Conservation (phyloP, 768 basidiomycete species). For the Pleurotus salmoneostramineus region DNA sequence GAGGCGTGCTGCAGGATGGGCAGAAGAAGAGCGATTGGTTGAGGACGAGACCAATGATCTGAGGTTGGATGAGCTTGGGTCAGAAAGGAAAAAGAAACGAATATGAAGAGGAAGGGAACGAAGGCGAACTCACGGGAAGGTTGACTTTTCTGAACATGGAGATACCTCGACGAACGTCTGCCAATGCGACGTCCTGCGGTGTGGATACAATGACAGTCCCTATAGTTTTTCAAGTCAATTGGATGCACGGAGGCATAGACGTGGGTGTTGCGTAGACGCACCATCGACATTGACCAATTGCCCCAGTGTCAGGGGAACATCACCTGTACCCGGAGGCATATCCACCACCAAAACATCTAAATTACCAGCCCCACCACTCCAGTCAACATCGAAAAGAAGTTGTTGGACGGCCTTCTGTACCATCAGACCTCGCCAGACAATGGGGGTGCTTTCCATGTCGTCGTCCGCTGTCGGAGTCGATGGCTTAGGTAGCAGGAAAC, state of each 20-base stretch:
- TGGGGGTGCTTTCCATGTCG: conserved; percentile 64
- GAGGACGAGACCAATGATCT: conserved; percentile 86
- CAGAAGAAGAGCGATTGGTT: conserved; percentile 88
- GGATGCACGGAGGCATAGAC: not conserved
- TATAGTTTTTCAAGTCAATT: conserved; percentile 23
- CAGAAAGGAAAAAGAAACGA: conserved; percentile 19
- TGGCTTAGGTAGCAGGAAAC: conserved; percentile 76
- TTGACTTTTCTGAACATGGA: conserved; percentile 87
- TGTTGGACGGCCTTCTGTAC: conserved; percentile 98
- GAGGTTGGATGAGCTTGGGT: not conserved
- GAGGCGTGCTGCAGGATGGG: conserved; percentile 60
- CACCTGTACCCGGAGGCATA: conserved; percentile 97
- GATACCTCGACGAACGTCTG: conserved; percentile 91
- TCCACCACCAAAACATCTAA: conserved; percentile 90
- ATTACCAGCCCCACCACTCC: conserved; percentile 37
- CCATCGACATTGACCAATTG: conserved; percentile 85
- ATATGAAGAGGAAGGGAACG: conserved; percentile 20
- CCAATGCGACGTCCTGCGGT: conserved; percentile 89
- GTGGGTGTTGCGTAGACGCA: conserved; percentile 28
- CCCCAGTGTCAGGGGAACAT: conserved; percentile 89
- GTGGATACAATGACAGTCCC: conserved; percentile 94
- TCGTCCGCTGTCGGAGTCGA: conserved; percentile 18
- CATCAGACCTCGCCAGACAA: conserved; percentile 98
- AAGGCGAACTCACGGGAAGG: conserved; percentile 50
- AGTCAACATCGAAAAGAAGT: conserved; percentile 93